Evolutionary conservation across 768 basidiomycete genomes (phyloP), one percentile per base, ranked within the genome.

Genomic region (Heimioporus sp.): DNA sequence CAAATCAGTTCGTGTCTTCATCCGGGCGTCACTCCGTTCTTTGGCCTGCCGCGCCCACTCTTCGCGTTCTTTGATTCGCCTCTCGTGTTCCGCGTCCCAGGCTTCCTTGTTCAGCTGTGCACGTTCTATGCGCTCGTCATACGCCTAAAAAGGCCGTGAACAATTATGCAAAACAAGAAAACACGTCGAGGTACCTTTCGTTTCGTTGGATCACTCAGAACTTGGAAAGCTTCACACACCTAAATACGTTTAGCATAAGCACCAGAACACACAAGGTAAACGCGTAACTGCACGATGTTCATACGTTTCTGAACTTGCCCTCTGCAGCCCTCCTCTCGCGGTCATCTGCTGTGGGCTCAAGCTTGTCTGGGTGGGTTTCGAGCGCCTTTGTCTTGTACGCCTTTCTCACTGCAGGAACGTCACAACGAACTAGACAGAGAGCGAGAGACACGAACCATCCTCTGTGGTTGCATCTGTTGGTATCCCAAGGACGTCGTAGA

Each of bases 311-410:
- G 58, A 88, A 88, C 54, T 75, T 77, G 36, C 75, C 74, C 59
- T 80, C 79, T 9, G 85, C 81, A 17, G 62, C 71, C 49, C 76
- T 73, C 61, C 78, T 82, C 53, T 80, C 79, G 51, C 73, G 68
- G 40, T 77, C 75, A 39, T 70, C 77, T 9, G 80, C 79, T 30
- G 67, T 67, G 35, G 77, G 81, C 11, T 79, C 79, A 43, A 87
- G 78, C 58, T 86, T 87, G 59, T 88, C 86, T 10, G 86, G 86
- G 63, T 88, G 86, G 1, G 87, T 87, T 64, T 85, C 83, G 24
- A 88, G 72, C 10, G 80, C 85, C 58, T 79, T 82, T 54, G 78
- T 79, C 60, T 79, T 83, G 65, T 87, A 88, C 2, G 84, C 85
- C 58, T 75, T 82, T 46, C 83, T 80, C 51, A 88, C 86, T 66